Conservation (phyloP, 768 basidiomycete genomes). For the Cubamyces lactineus region DNA sequence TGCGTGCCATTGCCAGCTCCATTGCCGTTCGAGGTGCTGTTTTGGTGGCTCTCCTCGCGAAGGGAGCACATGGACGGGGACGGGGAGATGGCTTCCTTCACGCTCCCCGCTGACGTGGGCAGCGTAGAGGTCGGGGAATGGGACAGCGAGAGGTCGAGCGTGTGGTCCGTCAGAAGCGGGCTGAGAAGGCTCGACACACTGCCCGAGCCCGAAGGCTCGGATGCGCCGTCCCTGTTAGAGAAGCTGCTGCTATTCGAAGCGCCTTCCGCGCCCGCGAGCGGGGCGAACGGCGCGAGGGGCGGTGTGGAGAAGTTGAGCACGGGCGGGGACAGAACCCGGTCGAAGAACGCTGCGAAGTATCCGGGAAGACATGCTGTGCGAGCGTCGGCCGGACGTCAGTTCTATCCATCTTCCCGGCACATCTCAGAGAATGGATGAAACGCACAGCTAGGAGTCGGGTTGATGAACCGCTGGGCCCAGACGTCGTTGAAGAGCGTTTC, state of each 20-base stretch:
- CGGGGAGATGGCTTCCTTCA: slow-evolving; percentile 4
- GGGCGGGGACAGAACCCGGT: slow-evolving; percentile 64
- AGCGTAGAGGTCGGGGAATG: slow-evolving; percentile 17
- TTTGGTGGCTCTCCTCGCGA: background rate
- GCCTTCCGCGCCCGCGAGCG: slow-evolving; percentile 35
- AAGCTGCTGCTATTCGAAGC: background rate
- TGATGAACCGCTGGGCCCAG: slow-evolving; percentile 73
- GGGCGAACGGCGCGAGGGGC: slow-evolving; percentile 63
- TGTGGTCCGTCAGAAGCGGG: background rate
- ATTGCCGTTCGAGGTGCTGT: background rate
- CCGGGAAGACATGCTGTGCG: slow-evolving; percentile 63
- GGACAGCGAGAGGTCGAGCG: slow-evolving; percentile 8
- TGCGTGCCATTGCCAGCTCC: background rate
- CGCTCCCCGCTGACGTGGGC: slow-evolving; percentile 9
- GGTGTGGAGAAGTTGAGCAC: slow-evolving; percentile 71
- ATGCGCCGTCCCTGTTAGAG: background rate
- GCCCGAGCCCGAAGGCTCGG: background rate
- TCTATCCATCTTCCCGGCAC: too few species aligned
- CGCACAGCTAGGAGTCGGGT: slow-evolving; percentile 68
- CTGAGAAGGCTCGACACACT: slow-evolving; percentile 8
- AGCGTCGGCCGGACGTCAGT: background rate
- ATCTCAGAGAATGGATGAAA: background rate
- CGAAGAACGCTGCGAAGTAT: slow-evolving; percentile 73
- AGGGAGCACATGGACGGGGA: slow-evolving; percentile 16
- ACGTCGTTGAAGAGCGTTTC: slow-evolving; percentile 69